Evolutionary conservation across 805 yeast genomes (phyloP), one percentile per base, ranked within the genome.

Genomic region (Cyberlindnera americana): DNA sequence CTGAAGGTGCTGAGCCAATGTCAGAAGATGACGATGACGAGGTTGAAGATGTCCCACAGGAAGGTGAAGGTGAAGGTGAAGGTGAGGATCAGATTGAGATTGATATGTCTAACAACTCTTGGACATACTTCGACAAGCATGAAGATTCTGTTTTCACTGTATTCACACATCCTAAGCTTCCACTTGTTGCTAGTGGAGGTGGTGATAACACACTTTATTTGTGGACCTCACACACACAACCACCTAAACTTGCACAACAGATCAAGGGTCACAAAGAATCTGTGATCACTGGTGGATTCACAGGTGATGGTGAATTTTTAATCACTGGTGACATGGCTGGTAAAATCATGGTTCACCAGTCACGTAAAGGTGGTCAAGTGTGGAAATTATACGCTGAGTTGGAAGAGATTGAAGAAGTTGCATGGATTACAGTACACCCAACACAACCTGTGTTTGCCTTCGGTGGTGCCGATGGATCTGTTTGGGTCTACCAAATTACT

Each of bases 241-340:
- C 96, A 23, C 87, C 96, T 10, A 77, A 81, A 47, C 70, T 84
- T 41, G 90, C 88, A 3, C 80, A 84, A 28, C 80, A 84, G 53
- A 66, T 93, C 43, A 67, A 68, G 37, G 95, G 91, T 16, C 95
- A 87, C 64, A 81, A 81, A 29, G 99, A 93, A 61, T 83, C 95
- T 23, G 93, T 93, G 3, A 75, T 88, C 37, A 70, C 87, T 7
- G 90, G 93, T 37, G 88, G 81, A 0, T 93, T 93, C 63, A 80
- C 95, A 1, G 63, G 69, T 26, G 93, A 87, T 54, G 99, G 98
- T 19, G 72, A 77, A 32, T 89, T 69, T 54, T 68, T 86, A 30
- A 72, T 93, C 11, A 83, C 96, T 6, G 98, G 91, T 28, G 99
- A 95, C 64, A 93, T 93, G 99, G 80, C 80, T 39, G 98, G 99